Evolutionary conservation across 139 green algal genomes (phyloP).

Genomic region (Choricystis sp.): DNA sequence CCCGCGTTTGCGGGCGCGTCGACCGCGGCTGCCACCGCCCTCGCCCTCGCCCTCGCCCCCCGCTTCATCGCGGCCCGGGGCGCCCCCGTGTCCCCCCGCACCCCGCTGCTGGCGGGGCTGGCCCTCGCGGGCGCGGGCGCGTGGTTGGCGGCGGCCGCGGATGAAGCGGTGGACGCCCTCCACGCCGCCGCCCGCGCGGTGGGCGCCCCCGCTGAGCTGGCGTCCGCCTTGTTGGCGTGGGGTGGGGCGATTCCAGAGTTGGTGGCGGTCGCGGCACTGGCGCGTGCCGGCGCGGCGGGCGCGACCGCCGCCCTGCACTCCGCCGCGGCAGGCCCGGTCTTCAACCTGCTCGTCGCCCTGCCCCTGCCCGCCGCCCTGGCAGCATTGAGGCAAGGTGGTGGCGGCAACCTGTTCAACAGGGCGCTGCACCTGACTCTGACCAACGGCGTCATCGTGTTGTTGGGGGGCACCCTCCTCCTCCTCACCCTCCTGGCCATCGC

Average conservation of each 20-base stretch:
- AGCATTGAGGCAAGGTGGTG: no score
- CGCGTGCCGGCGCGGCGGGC: no score
- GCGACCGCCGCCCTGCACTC: not conserved
- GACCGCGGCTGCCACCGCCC: no score
- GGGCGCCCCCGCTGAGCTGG: not conserved
- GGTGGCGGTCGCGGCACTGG: not conserved
- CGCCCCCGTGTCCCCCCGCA: not conserved
- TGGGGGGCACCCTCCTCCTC: not conserved
- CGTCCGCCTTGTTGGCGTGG: not conserved
- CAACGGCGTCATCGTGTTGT: not conserved
- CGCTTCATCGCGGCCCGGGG: not conserved
- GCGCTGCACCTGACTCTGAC: not conserved
- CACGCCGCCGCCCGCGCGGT: no score
- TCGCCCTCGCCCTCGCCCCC: not conserved
- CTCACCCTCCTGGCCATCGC: not conserved
- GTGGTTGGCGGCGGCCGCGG: not conserved
- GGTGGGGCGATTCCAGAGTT: not conserved
- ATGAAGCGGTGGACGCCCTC: not conserved
- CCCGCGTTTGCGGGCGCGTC: not conserved
- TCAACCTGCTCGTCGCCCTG: not conserved
- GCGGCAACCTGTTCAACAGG: not conserved
- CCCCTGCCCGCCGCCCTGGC: not conserved
- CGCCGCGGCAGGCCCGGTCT: not conserved
- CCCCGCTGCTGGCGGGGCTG: not conserved
- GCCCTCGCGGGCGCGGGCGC: not conserved